Conservation (phyloP, 345 rosid species). For the Hevea brasiliensis region DNA sequence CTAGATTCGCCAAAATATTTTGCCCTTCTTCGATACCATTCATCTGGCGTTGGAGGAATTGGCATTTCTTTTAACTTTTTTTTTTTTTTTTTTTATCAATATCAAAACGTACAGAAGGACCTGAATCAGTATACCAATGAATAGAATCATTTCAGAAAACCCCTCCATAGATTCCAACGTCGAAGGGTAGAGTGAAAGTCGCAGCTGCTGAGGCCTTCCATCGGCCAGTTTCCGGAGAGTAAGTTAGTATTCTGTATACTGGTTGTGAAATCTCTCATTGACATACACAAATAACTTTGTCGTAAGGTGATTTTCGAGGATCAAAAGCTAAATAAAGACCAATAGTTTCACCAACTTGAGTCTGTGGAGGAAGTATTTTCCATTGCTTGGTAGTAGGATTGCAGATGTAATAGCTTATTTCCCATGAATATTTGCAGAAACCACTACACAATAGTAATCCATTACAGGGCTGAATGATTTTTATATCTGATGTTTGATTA, state of each 20-base stretch:
- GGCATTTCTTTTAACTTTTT: background rate
- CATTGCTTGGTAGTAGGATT: slow-evolving; percentile 28
- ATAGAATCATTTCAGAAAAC: slow-evolving; percentile 25
- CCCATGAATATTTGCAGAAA: background rate
- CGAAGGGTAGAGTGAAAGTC: background rate
- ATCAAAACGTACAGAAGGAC: background rate
- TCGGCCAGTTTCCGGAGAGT: slow-evolving; percentile 10
- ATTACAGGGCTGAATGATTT: slow-evolving; percentile 47
- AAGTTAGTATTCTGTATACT: background rate
- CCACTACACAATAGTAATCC: slow-evolving; percentile 18
- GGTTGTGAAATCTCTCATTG: background rate
- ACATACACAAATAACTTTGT: slow-evolving; percentile 20
- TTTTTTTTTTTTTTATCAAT: background rate
- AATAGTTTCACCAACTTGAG: background rate
- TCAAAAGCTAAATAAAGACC: slow-evolving; percentile 20
- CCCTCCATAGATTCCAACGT: background rate
- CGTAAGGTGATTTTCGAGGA: slow-evolving; percentile 18
- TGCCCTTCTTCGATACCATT: slow-evolving; percentile 1
- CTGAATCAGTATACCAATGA: slow-evolving; percentile 18
- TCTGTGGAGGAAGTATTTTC: background rate
- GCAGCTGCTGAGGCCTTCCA: slow-evolving; percentile 12
- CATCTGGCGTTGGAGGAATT: slow-evolving; percentile 6
- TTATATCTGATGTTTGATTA: slow-evolving; percentile 28
- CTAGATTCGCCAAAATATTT: slow-evolving; percentile 6
- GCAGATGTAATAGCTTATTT: slow-evolving; percentile 1